These are phyloP conservation scores for Pyrenochaeta sp. DNA, from an alignment of 2,329 filamentous ascomycete species.

Conservation along the genomic window DNA sequence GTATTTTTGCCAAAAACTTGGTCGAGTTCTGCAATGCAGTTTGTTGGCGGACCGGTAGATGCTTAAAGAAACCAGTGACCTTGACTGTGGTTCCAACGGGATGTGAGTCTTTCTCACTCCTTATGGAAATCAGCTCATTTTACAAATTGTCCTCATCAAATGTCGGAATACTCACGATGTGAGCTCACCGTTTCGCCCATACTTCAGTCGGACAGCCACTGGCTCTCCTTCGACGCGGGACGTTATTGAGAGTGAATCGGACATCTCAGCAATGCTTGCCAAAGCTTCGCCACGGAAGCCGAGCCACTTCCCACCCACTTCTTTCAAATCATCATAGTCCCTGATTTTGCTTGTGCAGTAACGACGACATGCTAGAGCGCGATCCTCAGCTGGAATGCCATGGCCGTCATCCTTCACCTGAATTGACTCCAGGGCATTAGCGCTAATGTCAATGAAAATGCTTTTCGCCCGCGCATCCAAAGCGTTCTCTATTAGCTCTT, in stretches of 20 bases:
- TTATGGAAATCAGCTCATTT: constrained; percentile 18
- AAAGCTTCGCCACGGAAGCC: constrained; percentile 80
- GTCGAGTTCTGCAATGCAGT: constrained; percentile 63
- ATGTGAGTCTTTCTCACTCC: constrained; percentile 54
- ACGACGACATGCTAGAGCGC: constrained; percentile 67
- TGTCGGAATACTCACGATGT: constrained; percentile 41
- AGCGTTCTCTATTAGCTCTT: constrained; percentile 80
- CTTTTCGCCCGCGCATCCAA: constrained; percentile 74
- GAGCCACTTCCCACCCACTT: constrained; percentile 65
- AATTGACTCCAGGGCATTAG: constrained; percentile 72
- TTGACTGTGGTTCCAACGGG: constrained; percentile 74
- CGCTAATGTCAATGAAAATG: constrained; percentile 69
- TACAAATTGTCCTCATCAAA: not conserved
- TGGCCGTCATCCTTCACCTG: constrained; percentile 72
- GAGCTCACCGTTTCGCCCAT: constrained; percentile 59
- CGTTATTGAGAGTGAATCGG: constrained; percentile 63
- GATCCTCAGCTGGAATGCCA: constrained; percentile 71
- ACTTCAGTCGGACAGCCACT: constrained; percentile 62
- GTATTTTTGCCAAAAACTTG: constrained; percentile 66
- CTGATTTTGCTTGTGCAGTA: constrained; percentile 78
- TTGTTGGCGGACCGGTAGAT: constrained; percentile 69
- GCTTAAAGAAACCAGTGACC: constrained; percentile 65
- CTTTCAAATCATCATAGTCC: constrained; percentile 67
- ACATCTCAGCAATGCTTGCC: constrained; percentile 69
- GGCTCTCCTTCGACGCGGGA: constrained; percentile 69